Percentiles rank a stretch among this genome's conserved stretches.
Conservation (phyloP, 2,329 filamentous ascomycete species). For the Paracoccidioides lutzii region DNA sequence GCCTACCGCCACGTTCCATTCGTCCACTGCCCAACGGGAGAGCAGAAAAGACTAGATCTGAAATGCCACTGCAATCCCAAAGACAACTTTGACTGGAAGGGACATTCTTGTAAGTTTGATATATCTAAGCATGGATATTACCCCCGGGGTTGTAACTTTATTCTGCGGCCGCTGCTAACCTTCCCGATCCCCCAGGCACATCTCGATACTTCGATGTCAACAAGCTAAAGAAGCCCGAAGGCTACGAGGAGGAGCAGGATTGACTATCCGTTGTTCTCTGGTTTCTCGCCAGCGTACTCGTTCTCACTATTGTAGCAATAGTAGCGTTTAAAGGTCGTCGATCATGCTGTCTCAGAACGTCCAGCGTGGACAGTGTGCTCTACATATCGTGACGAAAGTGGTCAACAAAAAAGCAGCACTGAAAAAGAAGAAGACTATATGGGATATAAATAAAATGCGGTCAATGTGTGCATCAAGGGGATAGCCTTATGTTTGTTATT, state of each 20-base stretch:
- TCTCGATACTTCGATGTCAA: constrained; percentile 76
- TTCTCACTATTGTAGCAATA: background rate
- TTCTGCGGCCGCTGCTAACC: background rate
- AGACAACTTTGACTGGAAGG: constrained; percentile 99
- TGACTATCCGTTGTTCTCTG: constrained; percentile 21
- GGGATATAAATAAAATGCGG: background rate
- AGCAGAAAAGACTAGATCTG: constrained; percentile 68
- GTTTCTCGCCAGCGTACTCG: constrained; percentile 1
- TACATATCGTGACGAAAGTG: background rate
- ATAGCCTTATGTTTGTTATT: background rate
- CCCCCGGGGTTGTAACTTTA: background rate
- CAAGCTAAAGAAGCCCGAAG: constrained; percentile 66
- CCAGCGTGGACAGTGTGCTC: background rate
- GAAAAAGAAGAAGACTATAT: background rate
- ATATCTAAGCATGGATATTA: background rate
- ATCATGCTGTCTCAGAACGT: background rate
- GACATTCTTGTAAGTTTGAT: constrained; percentile 71
- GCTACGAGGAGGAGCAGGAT: constrained; percentile 50
- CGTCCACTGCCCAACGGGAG: constrained; percentile 88
- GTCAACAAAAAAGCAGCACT: background rate
- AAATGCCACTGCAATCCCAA: constrained; percentile 91
- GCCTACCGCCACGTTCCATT: constrained; percentile 97
- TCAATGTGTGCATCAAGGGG: background rate
- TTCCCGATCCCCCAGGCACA: constrained; percentile 47
- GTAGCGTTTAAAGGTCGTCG: background rate